Evolutionary conservation across 2,329 filamentous ascomycete genomes (phyloP).

Genomic region (Coleophoma eucalyptorum): DNA sequence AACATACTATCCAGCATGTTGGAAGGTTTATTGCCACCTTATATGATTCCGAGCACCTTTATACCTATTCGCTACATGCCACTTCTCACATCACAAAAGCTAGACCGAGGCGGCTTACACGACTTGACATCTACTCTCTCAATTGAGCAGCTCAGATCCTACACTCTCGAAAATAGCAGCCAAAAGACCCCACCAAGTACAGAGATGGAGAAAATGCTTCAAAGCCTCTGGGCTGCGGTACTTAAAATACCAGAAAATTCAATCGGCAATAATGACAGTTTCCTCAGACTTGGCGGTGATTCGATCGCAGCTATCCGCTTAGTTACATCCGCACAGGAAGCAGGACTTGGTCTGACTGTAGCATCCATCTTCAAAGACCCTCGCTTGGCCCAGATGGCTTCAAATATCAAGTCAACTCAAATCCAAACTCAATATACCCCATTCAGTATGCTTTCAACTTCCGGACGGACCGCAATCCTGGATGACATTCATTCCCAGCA

Average conservation of each 20-base stretch:
- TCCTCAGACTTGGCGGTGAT: conserved; percentile 29
- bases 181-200: background rate
- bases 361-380: conserved; percentile 2
- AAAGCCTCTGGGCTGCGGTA: conserved; percentile 1
- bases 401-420: too few species aligned
- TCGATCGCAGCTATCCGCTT: conserved; percentile 9
- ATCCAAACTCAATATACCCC: too few species aligned
- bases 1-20: too few species aligned
- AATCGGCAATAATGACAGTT: conserved; percentile 34
- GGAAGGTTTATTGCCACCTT: conserved; percentile 42
- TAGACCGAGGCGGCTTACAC: background rate
- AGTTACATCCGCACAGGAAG: conserved; percentile 20
- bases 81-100: conserved; percentile 8
- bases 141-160: background rate
- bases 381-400: too few species aligned
- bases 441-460: background rate
- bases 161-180: background rate
- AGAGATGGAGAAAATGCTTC: conserved; percentile 1
- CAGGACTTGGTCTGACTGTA: conserved; percentile 3
- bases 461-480: too few species aligned
- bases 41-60: conserved; percentile 25
- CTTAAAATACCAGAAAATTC: conserved; percentile 7
- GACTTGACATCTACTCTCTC: background rate
- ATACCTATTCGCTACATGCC: conserved; percentile 20
- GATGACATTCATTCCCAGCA: too few species aligned